Conservation (phyloP, 768 basidiomycete genomes). For the Tricholoma hemisulphureum region DNA sequence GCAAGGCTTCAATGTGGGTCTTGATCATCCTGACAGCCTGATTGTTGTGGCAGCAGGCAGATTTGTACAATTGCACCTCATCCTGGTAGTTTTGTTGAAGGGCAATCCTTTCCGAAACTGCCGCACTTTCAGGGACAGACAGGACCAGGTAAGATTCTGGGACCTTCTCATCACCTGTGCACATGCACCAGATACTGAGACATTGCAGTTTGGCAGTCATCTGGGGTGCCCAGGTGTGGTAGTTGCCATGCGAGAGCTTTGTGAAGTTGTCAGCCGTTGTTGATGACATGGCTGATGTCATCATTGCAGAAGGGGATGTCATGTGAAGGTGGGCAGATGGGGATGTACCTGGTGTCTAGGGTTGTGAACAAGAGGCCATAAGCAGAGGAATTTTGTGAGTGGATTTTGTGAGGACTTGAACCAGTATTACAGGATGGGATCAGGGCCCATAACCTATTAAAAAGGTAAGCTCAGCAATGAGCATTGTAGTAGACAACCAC, state of each 20-base stretch:
- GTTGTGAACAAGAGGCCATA: background rate
- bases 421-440: background rate
- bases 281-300: background rate
- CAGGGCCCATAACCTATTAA: too few relatives aligned
- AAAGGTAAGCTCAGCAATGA: too few relatives aligned
- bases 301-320: background rate
- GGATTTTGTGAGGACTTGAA: background rate
- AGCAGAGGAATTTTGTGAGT: background rate
- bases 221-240: slow-evolving; percentile 4
- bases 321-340: background rate
- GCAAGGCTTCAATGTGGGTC: too few relatives aligned
- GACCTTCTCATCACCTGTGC: slow-evolving; percentile 1
- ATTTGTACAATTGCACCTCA: background rate
- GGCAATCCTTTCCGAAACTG: background rate
- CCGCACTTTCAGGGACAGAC: background rate
- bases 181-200: slow-evolving; percentile 2
- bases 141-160: background rate
- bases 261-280: background rate
- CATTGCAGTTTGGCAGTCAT: background rate
- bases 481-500: too few relatives aligned
- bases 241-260: background rate
- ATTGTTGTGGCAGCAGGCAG: too few relatives aligned
- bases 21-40: too few relatives aligned
- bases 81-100: background rate
- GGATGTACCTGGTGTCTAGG: background rate